A percentile compares a stretch with the other conserved stretches of the same genome.
These are phyloP conservation scores for Scheffersomyces spartinae DNA, from an alignment of 805 yeast species.

Conservation along the genomic window DNA sequence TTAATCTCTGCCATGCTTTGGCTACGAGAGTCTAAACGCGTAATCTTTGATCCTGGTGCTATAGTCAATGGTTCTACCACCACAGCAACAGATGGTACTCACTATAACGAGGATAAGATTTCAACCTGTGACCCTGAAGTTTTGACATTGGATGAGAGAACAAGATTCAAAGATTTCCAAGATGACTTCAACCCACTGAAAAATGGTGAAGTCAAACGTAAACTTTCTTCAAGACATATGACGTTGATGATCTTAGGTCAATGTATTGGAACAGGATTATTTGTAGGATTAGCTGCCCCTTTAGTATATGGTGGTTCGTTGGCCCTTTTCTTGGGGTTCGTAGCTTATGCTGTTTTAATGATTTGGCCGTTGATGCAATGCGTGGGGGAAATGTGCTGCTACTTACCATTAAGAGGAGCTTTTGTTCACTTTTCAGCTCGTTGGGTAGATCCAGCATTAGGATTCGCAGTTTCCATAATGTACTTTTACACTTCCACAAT, in stretches of 20 bases:
- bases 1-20: no score
- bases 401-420: constrained; percentile 18
- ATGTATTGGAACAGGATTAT: constrained; percentile 24
- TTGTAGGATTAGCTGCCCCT: constrained; percentile 19
- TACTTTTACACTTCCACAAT: constrained; percentile 21
- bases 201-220: constrained; percentile 19
- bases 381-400: constrained; percentile 27
- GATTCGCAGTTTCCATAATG: constrained; percentile 20
- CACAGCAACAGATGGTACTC: no score
- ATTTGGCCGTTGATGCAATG: constrained; percentile 26
- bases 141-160: no score
- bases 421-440: constrained; percentile 23
- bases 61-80: no score
- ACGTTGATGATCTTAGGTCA: constrained; percentile 25
- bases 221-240: constrained; percentile 19
- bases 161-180: constrained; percentile 15
- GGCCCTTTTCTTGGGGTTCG: constrained; percentile 20
- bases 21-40: no score
- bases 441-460: constrained; percentile 27
- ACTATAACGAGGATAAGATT: no score
- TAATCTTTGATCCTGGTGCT: no score
- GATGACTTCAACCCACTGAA: constrained; percentile 15
- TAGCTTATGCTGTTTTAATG: constrained; percentile 17
- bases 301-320: constrained; percentile 21
- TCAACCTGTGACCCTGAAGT: no score